phyloP scores from a whole-genome alignment of 257 asterid species.

The Galeopsis tetrahit region DNA sequence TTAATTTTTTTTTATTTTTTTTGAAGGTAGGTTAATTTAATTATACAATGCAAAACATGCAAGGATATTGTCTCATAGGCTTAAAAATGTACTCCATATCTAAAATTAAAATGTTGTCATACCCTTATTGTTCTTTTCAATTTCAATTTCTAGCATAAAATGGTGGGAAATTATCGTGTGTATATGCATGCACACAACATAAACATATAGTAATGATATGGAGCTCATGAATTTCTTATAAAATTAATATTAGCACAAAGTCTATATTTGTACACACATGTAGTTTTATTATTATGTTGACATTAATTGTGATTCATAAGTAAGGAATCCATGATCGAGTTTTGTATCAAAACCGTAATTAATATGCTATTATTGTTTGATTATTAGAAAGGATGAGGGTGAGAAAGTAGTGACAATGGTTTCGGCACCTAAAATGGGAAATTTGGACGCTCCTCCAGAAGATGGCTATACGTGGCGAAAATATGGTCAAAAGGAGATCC shows the following conservation, averaged over 20 bases:
- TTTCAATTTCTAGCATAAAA: neutral
- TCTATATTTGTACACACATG: too few species aligned
- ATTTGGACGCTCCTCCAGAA: constrained; percentile 78
- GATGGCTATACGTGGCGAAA: constrained; percentile 91
- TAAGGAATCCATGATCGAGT: too few species aligned
- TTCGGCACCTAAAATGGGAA: constrained; percentile 82
- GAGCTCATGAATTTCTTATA: too few species aligned
- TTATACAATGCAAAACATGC: neutral
- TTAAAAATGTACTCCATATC: neutral
- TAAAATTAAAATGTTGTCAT: neutral
- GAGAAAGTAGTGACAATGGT: constrained; percentile 46
- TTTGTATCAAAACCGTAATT: too few species aligned
- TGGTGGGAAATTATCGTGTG: neutral
- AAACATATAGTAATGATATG: too few species aligned
- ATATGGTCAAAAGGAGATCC: constrained; percentile 85
- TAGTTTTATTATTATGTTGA: too few species aligned
- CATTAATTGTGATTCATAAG: too few species aligned
- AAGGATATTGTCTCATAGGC: neutral
- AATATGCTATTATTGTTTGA: neutral
- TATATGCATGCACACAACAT: neutral
- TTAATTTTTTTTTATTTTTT: too few species aligned
- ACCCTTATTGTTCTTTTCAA: neutral
- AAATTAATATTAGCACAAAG: too few species aligned
- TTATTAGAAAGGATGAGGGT: constrained; percentile 47
- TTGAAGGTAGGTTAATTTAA: too few species aligned